Conservation (phyloP, 2,329 filamentous ascomycete genomes). For the Ciborinia camelliae region DNA sequence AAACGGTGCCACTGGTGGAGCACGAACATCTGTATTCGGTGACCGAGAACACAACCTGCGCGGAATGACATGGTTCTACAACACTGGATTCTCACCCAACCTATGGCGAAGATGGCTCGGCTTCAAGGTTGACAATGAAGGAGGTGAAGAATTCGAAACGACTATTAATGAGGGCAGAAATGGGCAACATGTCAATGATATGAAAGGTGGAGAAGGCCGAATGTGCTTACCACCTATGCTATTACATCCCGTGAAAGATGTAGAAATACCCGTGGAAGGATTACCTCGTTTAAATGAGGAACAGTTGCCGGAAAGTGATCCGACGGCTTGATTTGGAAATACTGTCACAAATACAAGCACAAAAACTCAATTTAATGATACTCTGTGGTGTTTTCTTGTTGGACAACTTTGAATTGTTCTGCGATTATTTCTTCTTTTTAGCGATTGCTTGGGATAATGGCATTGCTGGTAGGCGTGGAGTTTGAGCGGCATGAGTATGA, state of each 20-base stretch:
- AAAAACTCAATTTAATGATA: not conserved
- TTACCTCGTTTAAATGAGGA: constrained; percentile 21
- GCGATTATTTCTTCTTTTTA: not conserved
- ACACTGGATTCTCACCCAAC: constrained; percentile 75
- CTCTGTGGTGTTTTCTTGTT: not conserved
- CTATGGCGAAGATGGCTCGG: constrained; percentile 86
- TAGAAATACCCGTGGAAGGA: constrained; percentile 49
- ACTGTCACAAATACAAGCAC: not conserved
- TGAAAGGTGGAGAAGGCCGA: constrained; percentile 69
- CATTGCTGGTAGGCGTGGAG: constrained; percentile 9
- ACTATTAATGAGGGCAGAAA: constrained; percentile 47
- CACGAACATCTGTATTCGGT: constrained; percentile 70
- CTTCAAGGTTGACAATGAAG: constrained; percentile 72
- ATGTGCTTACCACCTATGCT: constrained; percentile 92
- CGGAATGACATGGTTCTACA: constrained; percentile 90
- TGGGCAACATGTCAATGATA: constrained; percentile 41
- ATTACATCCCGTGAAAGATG: constrained; percentile 80
- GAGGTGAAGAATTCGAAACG: constrained; percentile 72
- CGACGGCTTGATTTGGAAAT: constrained; percentile 33
- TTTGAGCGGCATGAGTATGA: not conserved
- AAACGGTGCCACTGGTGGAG: constrained; percentile 71
- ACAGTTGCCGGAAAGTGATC: constrained; percentile 35
- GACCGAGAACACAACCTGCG: constrained; percentile 86
- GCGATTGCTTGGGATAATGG: not conserved
- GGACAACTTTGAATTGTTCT: not conserved